phyloP scores from a whole-genome alignment of 2,329 filamentous ascomycete genomes.

The Davidsoniella eucalypti region DNA sequence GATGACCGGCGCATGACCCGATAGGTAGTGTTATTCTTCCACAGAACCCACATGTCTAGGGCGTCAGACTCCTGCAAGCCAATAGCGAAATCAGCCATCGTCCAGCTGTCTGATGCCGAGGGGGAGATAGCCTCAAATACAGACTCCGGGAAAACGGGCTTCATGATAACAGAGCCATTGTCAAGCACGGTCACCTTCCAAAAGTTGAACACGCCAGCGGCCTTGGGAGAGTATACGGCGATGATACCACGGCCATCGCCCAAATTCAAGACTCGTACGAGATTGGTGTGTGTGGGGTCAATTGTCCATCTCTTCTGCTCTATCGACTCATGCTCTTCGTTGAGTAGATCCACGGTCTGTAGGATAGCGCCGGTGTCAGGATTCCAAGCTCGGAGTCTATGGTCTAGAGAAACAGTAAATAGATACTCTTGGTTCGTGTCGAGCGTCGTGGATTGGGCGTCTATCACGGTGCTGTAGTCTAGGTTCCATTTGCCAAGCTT shows the following conservation, averaged over 20 bases:
- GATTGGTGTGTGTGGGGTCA: conserved; percentile 59
- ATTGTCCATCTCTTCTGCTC: conserved; percentile 56
- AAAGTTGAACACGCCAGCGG: conserved; percentile 84
- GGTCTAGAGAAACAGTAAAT: conserved; percentile 70
- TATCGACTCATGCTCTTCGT: conserved; percentile 40
- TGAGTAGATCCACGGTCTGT: conserved; percentile 61
- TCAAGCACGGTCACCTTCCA: conserved; percentile 58
- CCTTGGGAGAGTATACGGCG: conserved; percentile 75
- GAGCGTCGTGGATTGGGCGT: conserved; percentile 37
- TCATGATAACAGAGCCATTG: conserved; percentile 45
- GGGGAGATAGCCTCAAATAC: conserved; percentile 43
- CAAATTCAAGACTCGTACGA: conserved; percentile 55
- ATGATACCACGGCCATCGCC: conserved; percentile 39
- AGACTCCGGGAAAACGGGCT: conserved; percentile 51
- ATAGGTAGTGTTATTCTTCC: conserved; percentile 73
- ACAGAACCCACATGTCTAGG: conserved; percentile 57
- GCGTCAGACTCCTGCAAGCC: conserved; percentile 35
- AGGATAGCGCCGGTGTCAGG: conserved; percentile 63
- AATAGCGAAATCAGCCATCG: conserved; percentile 57
- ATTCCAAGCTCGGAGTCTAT: conserved; percentile 82
- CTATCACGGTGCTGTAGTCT: conserved; percentile 51
- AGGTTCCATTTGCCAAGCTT: conserved; percentile 47
- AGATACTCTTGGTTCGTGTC: conserved; percentile 34
- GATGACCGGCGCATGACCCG: conserved; percentile 60
- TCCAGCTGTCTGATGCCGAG: conserved; percentile 63